Percentiles rank a stretch among this genome's conserved stretches.
Conservation (phyloP, 2,329 filamentous ascomycete species). For the Fusarium bulbicola region DNA sequence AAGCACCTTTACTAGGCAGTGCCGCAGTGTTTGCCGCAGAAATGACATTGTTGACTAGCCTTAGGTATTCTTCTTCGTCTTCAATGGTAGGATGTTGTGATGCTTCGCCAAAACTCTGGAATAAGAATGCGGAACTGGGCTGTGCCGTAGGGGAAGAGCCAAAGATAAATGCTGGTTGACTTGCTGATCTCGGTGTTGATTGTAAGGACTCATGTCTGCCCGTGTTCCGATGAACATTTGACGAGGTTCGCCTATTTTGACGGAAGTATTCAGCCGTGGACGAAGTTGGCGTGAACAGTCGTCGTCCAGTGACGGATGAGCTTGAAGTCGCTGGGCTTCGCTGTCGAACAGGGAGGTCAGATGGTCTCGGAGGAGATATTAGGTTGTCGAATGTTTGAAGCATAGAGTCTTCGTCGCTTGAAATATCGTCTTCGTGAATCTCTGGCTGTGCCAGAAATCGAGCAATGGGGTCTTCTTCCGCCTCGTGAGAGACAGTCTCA, state of each 20-base stretch:
- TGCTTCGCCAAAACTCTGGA: neutral
- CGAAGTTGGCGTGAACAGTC: slow-evolving; percentile 15
- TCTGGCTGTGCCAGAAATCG: neutral
- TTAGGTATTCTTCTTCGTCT: slow-evolving; percentile 20
- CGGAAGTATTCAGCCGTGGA: neutral
- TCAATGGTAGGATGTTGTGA: slow-evolving; percentile 1
- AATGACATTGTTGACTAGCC: slow-evolving; percentile 15
- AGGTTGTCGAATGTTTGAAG: neutral
- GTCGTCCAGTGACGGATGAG: slow-evolving; percentile 2
- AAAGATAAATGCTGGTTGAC: slow-evolving; percentile 28
- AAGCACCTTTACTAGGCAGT: neutral
- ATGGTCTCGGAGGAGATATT: neutral
- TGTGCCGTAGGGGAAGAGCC: slow-evolving; percentile 15
- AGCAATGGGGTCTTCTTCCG: neutral
- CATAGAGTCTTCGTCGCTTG: neutral
- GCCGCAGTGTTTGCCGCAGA: neutral
- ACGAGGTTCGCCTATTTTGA: neutral
- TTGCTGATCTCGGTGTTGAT: neutral
- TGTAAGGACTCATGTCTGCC: neutral
- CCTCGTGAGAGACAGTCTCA: neutral
- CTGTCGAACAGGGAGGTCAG: slow-evolving; percentile 17
- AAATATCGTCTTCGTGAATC: slow-evolving; percentile 2
- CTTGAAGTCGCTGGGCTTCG: slow-evolving; percentile 22
- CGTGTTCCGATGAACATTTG: neutral
- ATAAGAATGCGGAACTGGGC: slow-evolving; percentile 17